Evolutionary conservation across 192 early-diverging fungal species (phyloP), one percentile per base, ranked within the genome.

Genomic region (Backusella liffmaniae): DNA sequence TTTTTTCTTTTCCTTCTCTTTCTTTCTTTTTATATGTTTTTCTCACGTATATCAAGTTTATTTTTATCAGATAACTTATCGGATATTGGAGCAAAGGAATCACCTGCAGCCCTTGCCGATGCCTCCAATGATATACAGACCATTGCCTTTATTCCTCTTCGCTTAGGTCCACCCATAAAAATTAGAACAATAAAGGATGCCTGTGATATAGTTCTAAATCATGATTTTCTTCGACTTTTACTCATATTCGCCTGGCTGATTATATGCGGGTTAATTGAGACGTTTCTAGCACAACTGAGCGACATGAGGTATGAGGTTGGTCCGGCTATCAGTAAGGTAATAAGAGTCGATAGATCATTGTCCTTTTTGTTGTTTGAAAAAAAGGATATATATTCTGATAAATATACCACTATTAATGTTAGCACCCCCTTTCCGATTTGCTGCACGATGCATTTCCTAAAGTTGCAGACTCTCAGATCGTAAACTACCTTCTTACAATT

Each of bases 401-500:
- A 39, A 29, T 3, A 12, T 6, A 26, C 13, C 29, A 29, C 29
- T 70, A 46, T 30, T 13, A 8, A 9, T 13, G 29, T 62, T 62
- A 73, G 42, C 42, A 62, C 39, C 83, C 84, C 74, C 79, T 90
- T 29, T 66, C 80, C 35, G 88, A 90, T 80, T 74, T 84, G 35
- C 29, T 86, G 42, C 84, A 89, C 44, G 86, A 89, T 51, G 77
- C 72, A n/a, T 69, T 90, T 41, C 88, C 88, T 8, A 18, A 78
- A 35, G 32, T 87, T 26, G 77, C 74, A 23, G 79, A 79, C 44
- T 76, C 80, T 32, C 84, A 84, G 77, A 80, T 89, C 10, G 85
- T 88, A n/a, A 87, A 89, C 74, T 84, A 86, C 42, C 82, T 90
- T 1, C 80, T 90, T n/a, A 80, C 84, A 0, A 70, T 83, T 3